Evolutionary conservation across 177 flowering plant species (phyloP).

Genomic region (Tripterygium wilfordii): DNA sequence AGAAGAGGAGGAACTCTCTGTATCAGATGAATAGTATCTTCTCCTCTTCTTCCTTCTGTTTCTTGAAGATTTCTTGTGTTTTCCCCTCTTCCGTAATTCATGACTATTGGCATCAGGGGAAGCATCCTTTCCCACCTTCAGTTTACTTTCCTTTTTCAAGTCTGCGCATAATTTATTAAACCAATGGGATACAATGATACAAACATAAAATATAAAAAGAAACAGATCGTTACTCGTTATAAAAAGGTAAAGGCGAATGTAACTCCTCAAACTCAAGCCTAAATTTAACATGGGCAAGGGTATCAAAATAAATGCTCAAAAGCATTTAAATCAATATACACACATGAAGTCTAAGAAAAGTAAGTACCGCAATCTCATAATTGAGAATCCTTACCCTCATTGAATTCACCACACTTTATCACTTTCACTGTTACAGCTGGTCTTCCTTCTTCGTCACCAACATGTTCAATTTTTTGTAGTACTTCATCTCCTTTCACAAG

Average conservation of each 20-base stretch:
- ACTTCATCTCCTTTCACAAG: conserved; percentile 66
- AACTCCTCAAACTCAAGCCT: no score
- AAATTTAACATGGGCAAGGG: no score
- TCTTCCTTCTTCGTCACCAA: conserved; percentile 63
- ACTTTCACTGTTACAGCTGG: conserved; percentile 69
- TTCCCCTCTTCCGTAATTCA: conserved; percentile 41
- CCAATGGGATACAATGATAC: not conserved
- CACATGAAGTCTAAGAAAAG: not conserved
- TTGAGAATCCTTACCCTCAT: conserved; percentile 36
- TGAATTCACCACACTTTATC: conserved; percentile 62
- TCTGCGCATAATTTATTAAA: conserved; percentile 28
- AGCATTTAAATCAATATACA: no score
- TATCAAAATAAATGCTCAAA: no score
- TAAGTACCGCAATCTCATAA: not conserved
- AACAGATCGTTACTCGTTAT: no score
- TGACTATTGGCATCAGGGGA: conserved; percentile 34
- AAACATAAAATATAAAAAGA: not conserved
- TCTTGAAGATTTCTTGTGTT: conserved; percentile 64
- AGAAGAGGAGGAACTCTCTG: conserved; percentile 65
- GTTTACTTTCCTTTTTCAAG: conserved; percentile 39
- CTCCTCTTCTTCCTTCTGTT: conserved; percentile 52
- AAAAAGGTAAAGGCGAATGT: no score
- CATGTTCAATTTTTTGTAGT: conserved; percentile 58
- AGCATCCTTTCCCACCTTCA: conserved; percentile 42
- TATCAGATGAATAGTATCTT: conserved; percentile 60